A percentile compares a stretch with the other conserved stretches of the same genome.
Evolutionary conservation across 1,284 basidiomycete species (phyloP).

Genomic region (Ganoderma sinense): DNA sequence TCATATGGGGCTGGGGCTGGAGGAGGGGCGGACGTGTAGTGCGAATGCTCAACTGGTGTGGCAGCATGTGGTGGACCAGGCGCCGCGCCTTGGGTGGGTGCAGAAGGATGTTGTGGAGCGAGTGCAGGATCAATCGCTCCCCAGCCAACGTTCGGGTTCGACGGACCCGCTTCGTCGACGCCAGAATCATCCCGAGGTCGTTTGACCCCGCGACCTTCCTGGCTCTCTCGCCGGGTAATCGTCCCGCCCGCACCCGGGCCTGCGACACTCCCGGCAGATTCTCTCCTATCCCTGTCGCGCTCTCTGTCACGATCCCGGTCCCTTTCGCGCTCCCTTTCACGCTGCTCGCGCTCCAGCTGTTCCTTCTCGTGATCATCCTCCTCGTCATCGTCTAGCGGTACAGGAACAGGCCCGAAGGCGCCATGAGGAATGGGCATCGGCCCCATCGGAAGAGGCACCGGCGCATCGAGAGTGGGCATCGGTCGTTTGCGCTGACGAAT

Average conservation of each 20-base stretch:
- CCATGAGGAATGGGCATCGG: slow-evolving; percentile 30
- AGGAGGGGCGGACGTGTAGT: slow-evolving; percentile 28
- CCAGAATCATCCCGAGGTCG: slow-evolving; percentile 27
- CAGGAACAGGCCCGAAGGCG: slow-evolving; percentile 41
- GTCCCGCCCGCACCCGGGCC: slow-evolving; percentile 26
- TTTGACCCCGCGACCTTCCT: slow-evolving; percentile 32
- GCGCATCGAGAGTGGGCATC: slow-evolving; percentile 47
- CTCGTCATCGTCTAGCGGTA: slow-evolving; percentile 46
- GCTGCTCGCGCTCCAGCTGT: slow-evolving; percentile 25
- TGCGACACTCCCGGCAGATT: slow-evolving; percentile 30
- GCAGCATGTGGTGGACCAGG: slow-evolving; percentile 28
- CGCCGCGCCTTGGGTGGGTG: not conserved
- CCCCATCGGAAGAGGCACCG: slow-evolving; percentile 35
- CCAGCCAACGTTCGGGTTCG: slow-evolving; percentile 30
- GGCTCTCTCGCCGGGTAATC: slow-evolving; percentile 27
- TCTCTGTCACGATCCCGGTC: slow-evolving; percentile 38
- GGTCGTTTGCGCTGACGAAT: slow-evolving; percentile 81
- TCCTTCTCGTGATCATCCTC: slow-evolving; percentile 34
- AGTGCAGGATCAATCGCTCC: slow-evolving; percentile 38
- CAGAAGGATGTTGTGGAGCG: slow-evolving; percentile 19
- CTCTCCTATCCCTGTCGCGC: slow-evolving; percentile 32
- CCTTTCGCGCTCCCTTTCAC: slow-evolving; percentile 29
- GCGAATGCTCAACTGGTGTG: slow-evolving; percentile 28
- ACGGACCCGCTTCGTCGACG: slow-evolving; percentile 30
- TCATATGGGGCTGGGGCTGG: slow-evolving; percentile 35